phyloP scores from a whole-genome alignment of 2,329 filamentous ascomycete genomes.

The Pseudopithomyces maydicus region DNA sequence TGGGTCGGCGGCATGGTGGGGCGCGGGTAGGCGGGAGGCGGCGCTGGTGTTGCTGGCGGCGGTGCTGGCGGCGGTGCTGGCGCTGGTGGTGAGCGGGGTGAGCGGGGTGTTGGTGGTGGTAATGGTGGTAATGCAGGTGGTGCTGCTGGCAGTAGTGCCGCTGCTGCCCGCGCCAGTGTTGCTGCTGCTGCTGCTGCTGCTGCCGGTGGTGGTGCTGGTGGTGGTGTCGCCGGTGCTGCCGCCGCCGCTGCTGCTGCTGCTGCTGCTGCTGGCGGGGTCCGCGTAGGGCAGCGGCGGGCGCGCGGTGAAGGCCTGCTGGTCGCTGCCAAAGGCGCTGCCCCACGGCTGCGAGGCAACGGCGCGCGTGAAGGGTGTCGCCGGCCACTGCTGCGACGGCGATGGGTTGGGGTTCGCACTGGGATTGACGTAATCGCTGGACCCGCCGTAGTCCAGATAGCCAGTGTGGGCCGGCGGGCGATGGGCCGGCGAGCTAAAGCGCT shows the following conservation, averaged over 20 bases:
- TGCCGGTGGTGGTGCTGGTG: conserved; percentile 15
- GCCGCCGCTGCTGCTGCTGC: no score
- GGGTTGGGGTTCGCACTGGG: conserved; percentile 12
- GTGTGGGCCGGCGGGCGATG: conserved; percentile 27
- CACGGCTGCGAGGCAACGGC: conserved; percentile 23
- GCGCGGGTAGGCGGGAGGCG: conserved; percentile 23
- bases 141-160: no score
- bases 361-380: conserved; percentile 21
- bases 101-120: no score
- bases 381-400: conserved; percentile 16
- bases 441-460: conserved; percentile 26
- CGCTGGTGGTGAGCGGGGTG: no score
- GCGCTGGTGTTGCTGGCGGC: background rate
- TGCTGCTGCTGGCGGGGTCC: no score
- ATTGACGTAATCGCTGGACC: conserved; percentile 28
- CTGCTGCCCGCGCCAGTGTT: no score
- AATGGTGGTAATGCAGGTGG: no score
- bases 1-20: conserved; percentile 13
- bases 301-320: conserved; percentile 16
- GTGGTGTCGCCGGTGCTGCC: no score
- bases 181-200: no score
- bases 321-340: conserved; percentile 19
- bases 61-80: no score
- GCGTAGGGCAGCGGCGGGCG: conserved; percentile 27
- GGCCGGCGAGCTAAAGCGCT: conserved; percentile 10